These are phyloP conservation scores for Blastobotrys indianensis DNA, from an alignment of 1,139 yeast species.

Conservation along the genomic window DNA sequence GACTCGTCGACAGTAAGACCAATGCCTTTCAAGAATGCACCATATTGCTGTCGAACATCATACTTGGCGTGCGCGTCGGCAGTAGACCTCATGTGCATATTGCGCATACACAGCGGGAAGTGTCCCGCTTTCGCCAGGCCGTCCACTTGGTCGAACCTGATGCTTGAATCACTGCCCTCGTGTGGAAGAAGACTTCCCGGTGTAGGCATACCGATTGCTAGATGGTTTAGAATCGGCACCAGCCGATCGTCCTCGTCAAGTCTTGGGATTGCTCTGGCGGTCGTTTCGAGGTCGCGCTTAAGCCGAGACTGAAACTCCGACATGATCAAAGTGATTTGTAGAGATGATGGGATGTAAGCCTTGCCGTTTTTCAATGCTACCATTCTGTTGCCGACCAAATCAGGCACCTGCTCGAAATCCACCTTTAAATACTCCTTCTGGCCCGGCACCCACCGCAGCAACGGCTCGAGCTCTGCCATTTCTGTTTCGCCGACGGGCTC, in stretches of 20 bases:
- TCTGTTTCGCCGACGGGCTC: constrained; percentile 62
- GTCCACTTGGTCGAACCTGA: constrained; percentile 60
- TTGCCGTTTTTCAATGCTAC: constrained; percentile 62
- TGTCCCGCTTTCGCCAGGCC: constrained; percentile 48
- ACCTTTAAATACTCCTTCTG: constrained; percentile 49
- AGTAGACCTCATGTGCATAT: constrained; percentile 56
- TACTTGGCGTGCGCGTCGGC: constrained; percentile 69
- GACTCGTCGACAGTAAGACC: constrained; percentile 89
- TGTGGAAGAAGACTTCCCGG: constrained; percentile 15
- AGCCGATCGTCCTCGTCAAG: constrained; percentile 89
- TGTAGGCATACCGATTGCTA: constrained; percentile 51
- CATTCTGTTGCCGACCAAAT: constrained; percentile 62
- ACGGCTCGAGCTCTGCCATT: constrained; percentile 44
- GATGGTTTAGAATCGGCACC: constrained; percentile 72
- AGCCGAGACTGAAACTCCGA: constrained; percentile 62
- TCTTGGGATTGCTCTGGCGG: constrained; percentile 76
- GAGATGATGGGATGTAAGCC: constrained; percentile 80
- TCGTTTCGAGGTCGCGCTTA: constrained; percentile 48
- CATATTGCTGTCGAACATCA: constrained; percentile 78
- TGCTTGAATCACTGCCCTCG: constrained; percentile 48
- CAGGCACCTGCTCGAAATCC: constrained; percentile 81
- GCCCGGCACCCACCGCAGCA: constrained; percentile 38
- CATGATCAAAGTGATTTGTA: constrained; percentile 61
- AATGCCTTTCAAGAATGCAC: constrained; percentile 79
- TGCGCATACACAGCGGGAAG: constrained; percentile 79